Evolutionary conservation across 768 basidiomycete genomes (phyloP), one percentile per base, ranked within the genome.

Genomic region (Macrocybe gigantea): DNA sequence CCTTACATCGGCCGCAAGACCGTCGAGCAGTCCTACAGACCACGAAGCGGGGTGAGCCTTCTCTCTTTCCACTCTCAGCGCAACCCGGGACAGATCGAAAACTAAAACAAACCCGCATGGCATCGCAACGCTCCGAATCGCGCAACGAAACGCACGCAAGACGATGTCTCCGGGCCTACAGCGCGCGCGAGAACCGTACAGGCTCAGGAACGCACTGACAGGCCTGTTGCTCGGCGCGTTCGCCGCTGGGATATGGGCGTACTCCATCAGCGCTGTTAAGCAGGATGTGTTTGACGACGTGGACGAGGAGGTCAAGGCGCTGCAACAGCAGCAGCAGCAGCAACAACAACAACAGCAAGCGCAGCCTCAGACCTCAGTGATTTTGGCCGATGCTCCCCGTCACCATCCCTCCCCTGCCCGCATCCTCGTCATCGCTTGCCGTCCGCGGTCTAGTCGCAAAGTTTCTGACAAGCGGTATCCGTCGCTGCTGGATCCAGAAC

Each of bases 211-310:
- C 63, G 79, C 83, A 12, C 34, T 95, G 41, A 89, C 87, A 0
- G 95, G 94, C 6, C 53, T 83, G 39, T 58, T 72, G 2, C 75
- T 97, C 38, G 76, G 80, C 29, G 75, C 77, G 0, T 94, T 96
- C 61, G 84, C 80, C 30, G 77, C 80, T 10, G 86, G 84, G 29
- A 83, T 96, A 7, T 98, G 91, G 80, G 74, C 83, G 4, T 98
- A 97, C 68, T 93, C 93, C 12, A 95, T 98, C 60, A 79, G 82
- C 31, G 93, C 93, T 30, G 93, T 97, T 47, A 92, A 87, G 60
- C 93, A 97, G 60, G 93, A 96, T 61, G 82, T 87, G 36, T 96
- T 95, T 61, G 82, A 86, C 54, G 90, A 92, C 61, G 74, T 90
- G 37, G 88, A 90, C 57, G 85, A 88, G 52, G 86, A 88, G 60